Base-by-base conservation (phyloP, 495 filamentous ascomycete species). In the Astrothelium macrocarpum region DNA sequence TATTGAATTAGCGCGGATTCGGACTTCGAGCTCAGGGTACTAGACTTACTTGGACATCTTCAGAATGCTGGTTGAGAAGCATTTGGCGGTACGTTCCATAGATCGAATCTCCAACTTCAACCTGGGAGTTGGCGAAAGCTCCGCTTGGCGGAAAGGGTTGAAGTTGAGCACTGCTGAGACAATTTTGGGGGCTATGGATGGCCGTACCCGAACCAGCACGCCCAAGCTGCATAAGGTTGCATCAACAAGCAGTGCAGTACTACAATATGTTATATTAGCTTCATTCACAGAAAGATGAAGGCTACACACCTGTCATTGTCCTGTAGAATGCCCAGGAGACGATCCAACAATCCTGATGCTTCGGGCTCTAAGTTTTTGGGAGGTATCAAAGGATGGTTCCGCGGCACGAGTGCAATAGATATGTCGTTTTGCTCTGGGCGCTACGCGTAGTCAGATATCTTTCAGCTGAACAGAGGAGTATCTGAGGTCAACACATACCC, bases 161-260 rank as follows among this genome's bases (percentile, higher is more conserved):
- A 96, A 99, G 68, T 85, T 90, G n/a, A 97, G 75, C 28, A 97
- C 80, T 1, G 88, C 82, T 70, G 84, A 87, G 59, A 96, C 75
- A 64, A 97, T 95, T 70, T 91, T 92, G 73, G 84, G 90, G 28
- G 90, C 81, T 64, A 95, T 87, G 36, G 84, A 84, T 28, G 90
- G 87, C 23, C 94, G 87, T 29, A 84, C 85, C 65, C 90, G 89
- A 61, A 95, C 81, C 25, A 99, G 80, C 61, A 85, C 80, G 28
- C 89, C 84, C 10, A 97, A 80, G 65, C 85, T 88, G 75, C 97
- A 97, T 20, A 98, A 74, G 4, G 95, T 96, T 23, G 93, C 91
- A 72, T 94, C 91, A 59, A 96, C 85, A 31, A 96, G 77, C n/a
- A 97, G 77, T 39, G 89, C 86, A 78, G 97, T 90, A 77, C 91